Percentiles rank a stretch among this genome's conserved stretches.
Conservation (phyloP, 768 basidiomycete species). For the Pilatotrama ljubarskyi region DNA sequence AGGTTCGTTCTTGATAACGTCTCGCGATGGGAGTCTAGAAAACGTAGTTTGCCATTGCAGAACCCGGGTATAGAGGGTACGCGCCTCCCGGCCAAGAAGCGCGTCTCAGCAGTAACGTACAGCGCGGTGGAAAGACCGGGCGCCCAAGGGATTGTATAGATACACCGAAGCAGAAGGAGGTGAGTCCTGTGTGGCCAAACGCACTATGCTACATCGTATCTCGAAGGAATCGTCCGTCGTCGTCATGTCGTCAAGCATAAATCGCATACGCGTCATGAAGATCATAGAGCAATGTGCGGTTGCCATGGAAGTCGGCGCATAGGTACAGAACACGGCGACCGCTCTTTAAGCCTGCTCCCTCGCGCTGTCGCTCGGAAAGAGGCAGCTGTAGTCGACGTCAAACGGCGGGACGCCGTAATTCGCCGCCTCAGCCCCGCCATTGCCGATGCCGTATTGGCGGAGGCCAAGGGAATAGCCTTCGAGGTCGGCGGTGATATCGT, state of each 20-base stretch:
- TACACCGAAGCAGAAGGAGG: conserved; percentile 17
- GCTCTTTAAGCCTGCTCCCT: conserved; percentile 1
- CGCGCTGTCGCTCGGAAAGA: conserved; percentile 15
- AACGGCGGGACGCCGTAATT: conserved; percentile 21
- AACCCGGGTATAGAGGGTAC: conserved; percentile 12
- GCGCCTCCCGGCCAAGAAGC: neutral
- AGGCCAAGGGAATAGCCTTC: conserved; percentile 28
- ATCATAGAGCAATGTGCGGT: conserved; percentile 9
- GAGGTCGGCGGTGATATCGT: conserved; percentile 21
- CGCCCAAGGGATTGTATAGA: conserved; percentile 9
- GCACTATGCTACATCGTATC: conserved; percentile 19
- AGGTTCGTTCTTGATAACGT: conserved; percentile 3
- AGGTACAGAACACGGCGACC: neutral
- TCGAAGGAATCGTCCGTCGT: conserved; percentile 11
- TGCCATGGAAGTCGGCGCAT: neutral
- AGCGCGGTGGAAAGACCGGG: neutral
- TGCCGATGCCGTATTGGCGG: conserved; percentile 23
- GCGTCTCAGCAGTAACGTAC: conserved; percentile 9
- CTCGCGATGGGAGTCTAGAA: neutral
- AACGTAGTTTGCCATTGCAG: conserved; percentile 4
- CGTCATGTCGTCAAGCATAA: conserved; percentile 13
- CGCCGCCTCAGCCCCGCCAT: conserved; percentile 11
- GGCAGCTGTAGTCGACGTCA: conserved; percentile 24
- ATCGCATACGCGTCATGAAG: conserved; percentile 15
- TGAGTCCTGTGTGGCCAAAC: conserved; percentile 5